phyloP scores from a whole-genome alignment of 768 basidiomycete species.

The Lactifluus rugatus region DNA sequence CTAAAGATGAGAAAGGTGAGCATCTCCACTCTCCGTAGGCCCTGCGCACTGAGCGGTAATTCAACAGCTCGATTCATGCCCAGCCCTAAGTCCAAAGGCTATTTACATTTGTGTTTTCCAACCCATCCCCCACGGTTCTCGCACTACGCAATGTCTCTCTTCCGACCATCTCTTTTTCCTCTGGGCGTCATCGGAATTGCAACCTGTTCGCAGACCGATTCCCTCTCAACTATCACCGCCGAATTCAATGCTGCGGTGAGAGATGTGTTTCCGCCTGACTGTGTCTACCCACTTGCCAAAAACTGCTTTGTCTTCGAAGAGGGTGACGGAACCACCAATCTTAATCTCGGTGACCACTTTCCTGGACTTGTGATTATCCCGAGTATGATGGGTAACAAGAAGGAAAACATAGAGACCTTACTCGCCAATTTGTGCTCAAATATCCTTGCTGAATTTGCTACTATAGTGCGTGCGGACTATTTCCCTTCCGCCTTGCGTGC shows the following conservation, averaged over 20 bases:
- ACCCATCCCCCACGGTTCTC: conserved; percentile 65
- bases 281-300: conserved; percentile 67
- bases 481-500: neutral
- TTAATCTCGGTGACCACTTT: conserved; percentile 46
- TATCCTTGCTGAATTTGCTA: conserved; percentile 76
- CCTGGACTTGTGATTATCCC: conserved; percentile 73
- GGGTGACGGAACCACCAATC: conserved; percentile 41
- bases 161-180: conserved; percentile 75
- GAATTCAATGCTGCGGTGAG: conserved; percentile 58
- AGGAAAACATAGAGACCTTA: conserved; percentile 77
- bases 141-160: conserved; percentile 56
- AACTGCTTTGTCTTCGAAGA: conserved; percentile 85
- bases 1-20: conserved; percentile 67
- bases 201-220: conserved; percentile 47
- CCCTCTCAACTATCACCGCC: conserved; percentile 42
- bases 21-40: conserved; percentile 1
- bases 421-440: conserved; percentile 84
- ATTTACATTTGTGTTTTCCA: conserved; percentile 71
- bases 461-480: conserved; percentile 49
- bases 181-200: conserved; percentile 86
- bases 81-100: conserved; percentile 60
- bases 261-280: conserved; percentile 56
- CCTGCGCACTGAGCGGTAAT: neutral
- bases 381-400: conserved; percentile 78
- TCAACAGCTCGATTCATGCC: conserved; percentile 73